A percentile compares a stretch with the other conserved stretches of the same genome.
These are phyloP conservation scores for Penicillium aurantiogriseum DNA, from an alignment of 2,329 filamentous ascomycete genomes.

Conservation along the genomic window DNA sequence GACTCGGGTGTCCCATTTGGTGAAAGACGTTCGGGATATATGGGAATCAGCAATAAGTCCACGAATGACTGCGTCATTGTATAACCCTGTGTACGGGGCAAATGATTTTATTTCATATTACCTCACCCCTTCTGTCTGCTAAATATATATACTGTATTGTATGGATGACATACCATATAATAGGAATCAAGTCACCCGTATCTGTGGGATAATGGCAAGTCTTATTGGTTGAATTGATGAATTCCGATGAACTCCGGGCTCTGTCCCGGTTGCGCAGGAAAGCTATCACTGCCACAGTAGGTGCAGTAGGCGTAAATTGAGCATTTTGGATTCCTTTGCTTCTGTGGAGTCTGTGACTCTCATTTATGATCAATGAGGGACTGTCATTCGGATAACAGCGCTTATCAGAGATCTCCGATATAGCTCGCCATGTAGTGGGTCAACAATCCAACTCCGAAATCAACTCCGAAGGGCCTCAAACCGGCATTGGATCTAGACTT, in stretches of 20 bases:
- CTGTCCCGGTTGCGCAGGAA: background rate
- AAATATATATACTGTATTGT: too few relatives aligned
- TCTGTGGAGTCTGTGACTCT: background rate
- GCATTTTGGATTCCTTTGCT: background rate
- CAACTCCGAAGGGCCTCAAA: background rate
- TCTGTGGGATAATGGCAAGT: background rate
- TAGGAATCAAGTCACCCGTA: too few relatives aligned
- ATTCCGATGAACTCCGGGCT: conserved; percentile 1
- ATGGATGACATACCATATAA: too few relatives aligned
- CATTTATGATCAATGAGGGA: background rate
- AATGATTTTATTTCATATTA: background rate
- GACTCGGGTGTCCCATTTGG: conserved; percentile 1
- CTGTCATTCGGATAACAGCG: conserved; percentile 11
- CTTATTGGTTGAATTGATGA: background rate
- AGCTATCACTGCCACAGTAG: background rate
- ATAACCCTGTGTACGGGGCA: conserved; percentile 9
- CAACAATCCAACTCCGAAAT: conserved; percentile 4
- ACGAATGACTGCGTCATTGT: background rate
- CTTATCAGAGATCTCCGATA: conserved; percentile 24
- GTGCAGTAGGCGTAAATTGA: background rate
- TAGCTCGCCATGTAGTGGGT: conserved; percentile 8
- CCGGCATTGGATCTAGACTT: background rate
- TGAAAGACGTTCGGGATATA: background rate
- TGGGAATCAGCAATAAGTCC: background rate
- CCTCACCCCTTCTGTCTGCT: background rate